These are phyloP conservation scores for Magnusiomyces ingens DNA, from an alignment of 1,139 yeast species.

Conservation along the genomic window DNA sequence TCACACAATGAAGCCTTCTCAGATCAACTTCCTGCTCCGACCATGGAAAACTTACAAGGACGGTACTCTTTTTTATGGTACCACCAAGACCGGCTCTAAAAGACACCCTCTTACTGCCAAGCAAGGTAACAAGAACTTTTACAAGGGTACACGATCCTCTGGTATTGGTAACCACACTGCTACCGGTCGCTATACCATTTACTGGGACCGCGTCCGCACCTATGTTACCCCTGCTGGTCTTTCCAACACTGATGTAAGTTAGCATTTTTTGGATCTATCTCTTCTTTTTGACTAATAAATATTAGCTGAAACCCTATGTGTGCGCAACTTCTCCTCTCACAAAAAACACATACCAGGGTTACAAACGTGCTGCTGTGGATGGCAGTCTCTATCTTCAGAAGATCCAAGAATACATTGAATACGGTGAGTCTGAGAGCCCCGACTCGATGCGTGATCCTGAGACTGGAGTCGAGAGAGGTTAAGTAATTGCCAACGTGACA, in stretches of 20 bases:
- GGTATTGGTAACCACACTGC: slow-evolving; percentile 81
- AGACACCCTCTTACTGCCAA: slow-evolving; percentile 84
- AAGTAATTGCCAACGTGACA: slow-evolving; percentile 4
- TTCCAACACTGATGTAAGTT: slow-evolving; percentile 30
- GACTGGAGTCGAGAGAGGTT: slow-evolving; percentile 33
- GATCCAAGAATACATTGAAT: slow-evolving; percentile 65
- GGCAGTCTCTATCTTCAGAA: slow-evolving; percentile 68
- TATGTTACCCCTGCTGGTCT: slow-evolving; percentile 67
- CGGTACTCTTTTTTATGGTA: slow-evolving; percentile 79
- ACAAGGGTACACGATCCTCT: slow-evolving; percentile 93
- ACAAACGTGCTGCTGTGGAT: slow-evolving; percentile 63
- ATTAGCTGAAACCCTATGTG: slow-evolving; percentile 64
- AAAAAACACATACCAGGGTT: slow-evolving; percentile 63
- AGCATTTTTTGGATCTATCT: neutral
- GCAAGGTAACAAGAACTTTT: slow-evolving; percentile 88
- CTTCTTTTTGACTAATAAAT: neutral
- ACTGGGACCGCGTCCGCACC: slow-evolving; percentile 85
- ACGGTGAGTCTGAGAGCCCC: slow-evolving; percentile 45
- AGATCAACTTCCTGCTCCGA: slow-evolving; percentile 46
- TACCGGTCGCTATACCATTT: slow-evolving; percentile 66
- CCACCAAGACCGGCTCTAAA: slow-evolving; percentile 69
- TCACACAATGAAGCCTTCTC: slow-evolving; percentile 33
- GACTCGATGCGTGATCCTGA: slow-evolving; percentile 23
- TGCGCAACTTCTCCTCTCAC: slow-evolving; percentile 64
- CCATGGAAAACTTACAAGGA: slow-evolving; percentile 82